Conservation (phyloP, 306 rosid genomes). For the Ceratonia siliqua region DNA sequence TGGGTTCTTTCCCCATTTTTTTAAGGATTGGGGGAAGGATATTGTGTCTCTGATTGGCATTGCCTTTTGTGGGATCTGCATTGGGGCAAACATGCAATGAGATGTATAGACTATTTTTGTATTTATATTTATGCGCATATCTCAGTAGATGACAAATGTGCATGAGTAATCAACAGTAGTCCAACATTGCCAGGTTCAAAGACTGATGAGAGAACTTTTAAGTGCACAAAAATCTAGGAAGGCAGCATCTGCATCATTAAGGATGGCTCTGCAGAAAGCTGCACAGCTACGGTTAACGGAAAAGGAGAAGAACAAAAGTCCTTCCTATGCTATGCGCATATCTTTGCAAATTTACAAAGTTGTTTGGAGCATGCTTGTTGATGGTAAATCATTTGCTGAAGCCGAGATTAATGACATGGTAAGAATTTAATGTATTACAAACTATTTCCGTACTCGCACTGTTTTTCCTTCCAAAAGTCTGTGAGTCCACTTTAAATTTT, state of each 20-base stretch:
- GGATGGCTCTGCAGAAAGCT: slow-evolving; percentile 86
- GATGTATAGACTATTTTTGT: slow-evolving; percentile 14
- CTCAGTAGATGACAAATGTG: slow-evolving; percentile 15
- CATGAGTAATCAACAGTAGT: slow-evolving; percentile 16
- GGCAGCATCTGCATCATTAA: slow-evolving; percentile 79
- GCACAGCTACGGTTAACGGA: slow-evolving; percentile 86
- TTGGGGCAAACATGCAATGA: slow-evolving; percentile 14
- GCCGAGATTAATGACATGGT: slow-evolving; percentile 98
- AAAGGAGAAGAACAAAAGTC: slow-evolving; percentile 96
- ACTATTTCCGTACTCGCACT: not conserved
- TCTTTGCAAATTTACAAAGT: slow-evolving; percentile 90
- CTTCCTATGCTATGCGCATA: slow-evolving; percentile 97
- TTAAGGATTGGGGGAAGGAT: not conserved
- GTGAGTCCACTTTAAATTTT: not conserved
- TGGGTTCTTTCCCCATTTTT: slow-evolving; percentile 8
- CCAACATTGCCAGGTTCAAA: slow-evolving; percentile 75
- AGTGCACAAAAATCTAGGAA: slow-evolving; percentile 83
- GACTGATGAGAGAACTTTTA: slow-evolving; percentile 78
- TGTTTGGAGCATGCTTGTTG: slow-evolving; percentile 97
- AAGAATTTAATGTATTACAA: slow-evolving; percentile 39
- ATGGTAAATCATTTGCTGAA: slow-evolving; percentile 98
- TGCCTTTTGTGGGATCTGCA: not conserved
- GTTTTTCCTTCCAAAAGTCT: slow-evolving; percentile 25
- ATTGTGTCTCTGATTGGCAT: slow-evolving; percentile 9
- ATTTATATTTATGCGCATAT: slow-evolving; percentile 26